phyloP scores from a whole-genome alignment of 169 alveolate genomes.

The Plasmodium cynomolgi region DNA sequence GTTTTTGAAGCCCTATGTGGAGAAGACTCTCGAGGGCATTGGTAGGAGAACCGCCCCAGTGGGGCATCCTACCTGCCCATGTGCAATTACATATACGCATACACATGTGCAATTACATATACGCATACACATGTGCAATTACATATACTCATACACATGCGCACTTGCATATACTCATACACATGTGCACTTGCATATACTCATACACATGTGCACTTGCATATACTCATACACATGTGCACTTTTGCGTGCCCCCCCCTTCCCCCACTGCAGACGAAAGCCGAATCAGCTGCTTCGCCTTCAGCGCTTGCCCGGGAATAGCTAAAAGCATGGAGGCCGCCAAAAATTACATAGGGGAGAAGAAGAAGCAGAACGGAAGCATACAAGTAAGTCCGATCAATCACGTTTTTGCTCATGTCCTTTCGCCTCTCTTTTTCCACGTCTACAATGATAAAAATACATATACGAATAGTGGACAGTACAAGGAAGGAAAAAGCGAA shows the following conservation, averaged over 20 bases:
- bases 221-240: neutral
- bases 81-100: neutral
- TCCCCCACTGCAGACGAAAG: slow-evolving; percentile 10
- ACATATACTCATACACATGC: neutral
- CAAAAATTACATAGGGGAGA: slow-evolving; percentile 62
- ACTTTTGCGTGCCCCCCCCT: neutral
- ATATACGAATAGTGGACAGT: slow-evolving; percentile 40
- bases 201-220: neutral
- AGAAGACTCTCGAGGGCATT: slow-evolving; percentile 30
- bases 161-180: neutral
- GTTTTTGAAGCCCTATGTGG: slow-evolving; percentile 45
- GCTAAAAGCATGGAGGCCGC: slow-evolving; percentile 59
- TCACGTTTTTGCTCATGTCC: slow-evolving; percentile 69
- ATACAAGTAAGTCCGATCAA: slow-evolving; percentile 49
- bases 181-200: neutral
- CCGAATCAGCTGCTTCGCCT: slow-evolving; percentile 26
- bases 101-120: neutral
- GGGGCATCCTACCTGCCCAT: neutral
- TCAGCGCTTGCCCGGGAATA: slow-evolving; percentile 72
- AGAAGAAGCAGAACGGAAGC: slow-evolving; percentile 10
- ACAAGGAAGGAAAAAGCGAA: neutral
- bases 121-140: neutral
- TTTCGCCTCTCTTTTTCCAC: slow-evolving; percentile 55
- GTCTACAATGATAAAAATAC: slow-evolving; percentile 45
- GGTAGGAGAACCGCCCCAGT: slow-evolving; percentile 7